Evolutionary conservation across 768 basidiomycete species (phyloP).

Genomic region (Kwoniella bestiolae): DNA sequence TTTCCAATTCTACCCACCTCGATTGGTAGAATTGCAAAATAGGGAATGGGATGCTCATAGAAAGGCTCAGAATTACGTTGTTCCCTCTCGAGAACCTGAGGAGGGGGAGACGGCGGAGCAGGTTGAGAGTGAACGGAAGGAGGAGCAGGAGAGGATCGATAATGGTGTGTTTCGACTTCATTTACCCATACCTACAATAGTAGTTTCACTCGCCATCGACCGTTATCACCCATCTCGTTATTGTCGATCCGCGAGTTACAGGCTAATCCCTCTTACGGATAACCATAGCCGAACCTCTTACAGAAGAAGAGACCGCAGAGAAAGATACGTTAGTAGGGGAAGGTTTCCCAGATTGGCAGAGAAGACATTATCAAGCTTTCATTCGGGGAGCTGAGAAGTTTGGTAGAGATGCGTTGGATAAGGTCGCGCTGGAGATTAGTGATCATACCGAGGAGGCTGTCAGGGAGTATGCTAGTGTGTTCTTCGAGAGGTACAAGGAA

Average conservation of each 20-base stretch:
- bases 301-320: conserved; percentile 78
- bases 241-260: no score
- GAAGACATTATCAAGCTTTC: conserved; percentile 91
- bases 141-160: conserved; percentile 86
- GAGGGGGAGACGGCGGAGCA: conserved; percentile 79
- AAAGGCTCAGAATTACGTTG: conserved; percentile 55
- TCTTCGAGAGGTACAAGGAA: conserved; percentile 87
- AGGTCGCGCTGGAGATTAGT: conserved; percentile 77
- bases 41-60: conserved; percentile 65
- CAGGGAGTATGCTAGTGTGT: conserved; percentile 75
- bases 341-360: conserved; percentile 90
- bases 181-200: no score
- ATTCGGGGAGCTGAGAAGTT: conserved; percentile 75
- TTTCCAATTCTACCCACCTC: conserved; percentile 92
- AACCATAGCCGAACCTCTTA: conserved; percentile 77
- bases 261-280: neutral
- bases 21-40: conserved; percentile 80
- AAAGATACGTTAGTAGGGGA: conserved; percentile 77
- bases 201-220: no score
- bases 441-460: conserved; percentile 78
- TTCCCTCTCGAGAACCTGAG: conserved; percentile 67
- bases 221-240: no score
- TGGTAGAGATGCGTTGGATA: conserved; percentile 65
- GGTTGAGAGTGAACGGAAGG: conserved; percentile 76
- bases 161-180: conserved; percentile 66